Evolutionary conservation across 805 yeast genomes (phyloP).

Genomic region (Nakazawaea ambrosiae): DNA sequence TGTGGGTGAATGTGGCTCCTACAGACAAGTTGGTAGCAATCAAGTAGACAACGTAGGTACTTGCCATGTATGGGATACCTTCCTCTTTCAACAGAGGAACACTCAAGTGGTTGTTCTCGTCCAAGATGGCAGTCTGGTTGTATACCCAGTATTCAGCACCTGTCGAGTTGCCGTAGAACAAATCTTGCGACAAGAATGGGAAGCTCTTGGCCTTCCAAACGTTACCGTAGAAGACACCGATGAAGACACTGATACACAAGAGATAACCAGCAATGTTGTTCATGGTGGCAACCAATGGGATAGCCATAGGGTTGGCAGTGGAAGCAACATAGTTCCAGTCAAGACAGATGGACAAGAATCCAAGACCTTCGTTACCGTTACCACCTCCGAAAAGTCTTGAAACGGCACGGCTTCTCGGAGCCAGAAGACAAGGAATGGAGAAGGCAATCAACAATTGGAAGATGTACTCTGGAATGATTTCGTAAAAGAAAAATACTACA

Average conservation of each 20-base stretch:
- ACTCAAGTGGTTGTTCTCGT: slow-evolving; percentile 17
- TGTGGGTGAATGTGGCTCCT: slow-evolving; percentile 26
- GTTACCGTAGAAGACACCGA: slow-evolving; percentile 26
- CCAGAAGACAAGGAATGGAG: slow-evolving; percentile 23
- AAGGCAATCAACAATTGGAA: slow-evolving; percentile 22
- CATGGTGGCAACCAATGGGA: slow-evolving; percentile 21
- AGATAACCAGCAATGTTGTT: slow-evolving; percentile 24
- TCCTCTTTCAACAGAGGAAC: slow-evolving; percentile 17
- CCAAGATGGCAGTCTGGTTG: slow-evolving; percentile 23
- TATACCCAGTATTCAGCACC: slow-evolving; percentile 20
- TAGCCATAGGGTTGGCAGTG: slow-evolving; percentile 22
- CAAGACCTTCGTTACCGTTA: slow-evolving; percentile 26
- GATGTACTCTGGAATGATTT: slow-evolving; percentile 27
- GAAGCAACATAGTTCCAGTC: slow-evolving; percentile 26
- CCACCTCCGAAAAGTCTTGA: slow-evolving; percentile 27
- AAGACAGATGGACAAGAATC: slow-evolving; percentile 22
- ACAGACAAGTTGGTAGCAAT: slow-evolving; percentile 26
- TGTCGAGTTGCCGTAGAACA: slow-evolving; percentile 20
- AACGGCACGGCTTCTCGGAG: slow-evolving; percentile 19
- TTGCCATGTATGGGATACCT: slow-evolving; percentile 25
- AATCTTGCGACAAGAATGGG: slow-evolving; percentile 26
- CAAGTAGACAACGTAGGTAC: slow-evolving; percentile 23
- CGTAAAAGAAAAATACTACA: too few species aligned
- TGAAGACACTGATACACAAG: slow-evolving; percentile 19
- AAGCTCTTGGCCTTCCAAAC: slow-evolving; percentile 25